Base-by-base conservation (phyloP, 768 basidiomycete species). In the Russula ochroleuca region DNA sequence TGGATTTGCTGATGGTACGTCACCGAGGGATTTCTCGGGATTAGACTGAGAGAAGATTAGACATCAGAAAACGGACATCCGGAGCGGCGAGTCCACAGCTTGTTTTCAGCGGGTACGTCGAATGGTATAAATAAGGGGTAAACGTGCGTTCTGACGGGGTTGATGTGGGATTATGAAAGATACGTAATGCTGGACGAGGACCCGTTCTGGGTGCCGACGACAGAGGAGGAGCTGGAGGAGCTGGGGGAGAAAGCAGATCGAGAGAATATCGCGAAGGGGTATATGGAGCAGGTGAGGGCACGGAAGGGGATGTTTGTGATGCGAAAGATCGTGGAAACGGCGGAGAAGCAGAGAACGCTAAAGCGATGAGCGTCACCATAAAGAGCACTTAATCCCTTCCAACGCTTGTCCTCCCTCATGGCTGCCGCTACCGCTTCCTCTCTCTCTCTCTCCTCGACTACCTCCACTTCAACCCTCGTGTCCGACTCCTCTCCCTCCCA, bases 121-220 rank as follows among this genome's bases (percentile, higher is more conserved):
- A 37, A 38, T 47, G 28, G 43, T 55, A 10, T 15, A 23, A 53
- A 41, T 23, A 47, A 28, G 52, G 7, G 40, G 31, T 3, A 21
- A 55, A 25, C 10, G 45, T 38, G 49, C 62, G 28, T n/a, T 51
- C n/a, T 56, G 40, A 49, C 57, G 38, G 28, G 59, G 45, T 21
- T 25, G 59, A 66, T 75, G 59, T 61, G 50, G 51, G n/a, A 59
- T 57, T 43, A 43, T 57, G 40, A 62, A 50, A 92, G 92, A 45
- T 99, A 94, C 74, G 95, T 98, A 73, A 81, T 96, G 70, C 81
- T 98, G 25, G 92, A 96, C 73, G 85, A 87, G 69, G 93, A 98
- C 78, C 95, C 95, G 7, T 98, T 94, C 78, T 98, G 95, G 95
- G 94, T 97, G 3, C 95, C 95, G 0, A 94, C 93, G 19, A 98